Evolutionary conservation across 169 alveolate species (phyloP).

Genomic region (Plasmodium coatneyi): DNA sequence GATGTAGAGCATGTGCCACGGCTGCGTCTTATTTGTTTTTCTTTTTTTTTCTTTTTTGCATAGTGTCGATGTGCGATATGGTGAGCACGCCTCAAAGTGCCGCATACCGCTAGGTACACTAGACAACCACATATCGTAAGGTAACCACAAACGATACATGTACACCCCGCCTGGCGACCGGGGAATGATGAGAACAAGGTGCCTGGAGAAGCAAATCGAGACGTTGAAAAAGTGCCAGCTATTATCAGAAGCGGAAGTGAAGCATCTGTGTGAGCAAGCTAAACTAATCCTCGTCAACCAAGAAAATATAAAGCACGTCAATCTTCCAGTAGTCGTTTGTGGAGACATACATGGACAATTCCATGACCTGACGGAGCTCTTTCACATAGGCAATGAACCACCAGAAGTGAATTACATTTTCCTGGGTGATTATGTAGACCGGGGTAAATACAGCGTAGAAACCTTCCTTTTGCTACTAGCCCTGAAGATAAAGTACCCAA

Average conservation of each 20-base stretch:
- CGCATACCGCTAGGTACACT: background rate
- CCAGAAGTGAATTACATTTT: slow-evolving; percentile 92
- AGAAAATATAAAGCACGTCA: slow-evolving; percentile 77
- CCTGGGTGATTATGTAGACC: slow-evolving; percentile 99
- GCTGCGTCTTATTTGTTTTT: no score
- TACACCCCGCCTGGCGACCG: background rate
- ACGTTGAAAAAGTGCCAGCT: slow-evolving; percentile 49
- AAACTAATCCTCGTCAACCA: slow-evolving; percentile 13
- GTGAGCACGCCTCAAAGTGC: background rate
- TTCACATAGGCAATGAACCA: slow-evolving; percentile 92
- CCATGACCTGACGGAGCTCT: slow-evolving; percentile 94
- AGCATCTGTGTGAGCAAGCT: slow-evolving; percentile 30
- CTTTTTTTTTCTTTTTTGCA: background rate
- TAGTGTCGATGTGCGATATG: background rate
- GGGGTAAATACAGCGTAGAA: slow-evolving; percentile 99
- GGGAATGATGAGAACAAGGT: slow-evolving; percentile 27
- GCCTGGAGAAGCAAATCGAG: slow-evolving; percentile 31
- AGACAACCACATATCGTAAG: background rate
- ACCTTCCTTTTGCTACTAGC: slow-evolving; percentile 97
- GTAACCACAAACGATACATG: background rate
- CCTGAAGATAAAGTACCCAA: slow-evolving; percentile 97
- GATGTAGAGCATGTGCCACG: background rate
- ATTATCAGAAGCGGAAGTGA: slow-evolving; percentile 41
- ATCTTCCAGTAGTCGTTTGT: slow-evolving; percentile 98
- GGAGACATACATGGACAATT: slow-evolving; percentile 98